Evolutionary conservation across 768 basidiomycete species (phyloP), one percentile per base, ranked within the genome.

Genomic region (Mycena polygramma): DNA sequence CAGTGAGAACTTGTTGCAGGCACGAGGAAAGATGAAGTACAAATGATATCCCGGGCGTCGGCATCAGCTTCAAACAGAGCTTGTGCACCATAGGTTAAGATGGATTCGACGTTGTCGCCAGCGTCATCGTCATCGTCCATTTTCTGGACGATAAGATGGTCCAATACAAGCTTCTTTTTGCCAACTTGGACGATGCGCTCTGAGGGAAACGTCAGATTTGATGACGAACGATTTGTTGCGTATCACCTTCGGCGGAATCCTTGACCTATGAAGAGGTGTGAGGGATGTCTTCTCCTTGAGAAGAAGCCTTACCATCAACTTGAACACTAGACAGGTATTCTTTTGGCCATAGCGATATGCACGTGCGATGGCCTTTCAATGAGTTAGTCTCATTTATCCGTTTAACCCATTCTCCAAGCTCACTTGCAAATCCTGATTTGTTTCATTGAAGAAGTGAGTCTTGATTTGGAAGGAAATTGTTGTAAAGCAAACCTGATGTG

Each of bases 61-160:
- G 88, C 81, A 17, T 87, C 87, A 43, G 88, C 87, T 49, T 93
- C 90, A 76, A 98, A 97, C 13, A 99, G 84, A 0, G 92, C 90
- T 79, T 92, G 89, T 14, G 96, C 96, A 30, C 97, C 97, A 74
- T 92, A 95, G 14, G 94, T 92, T 19, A 98, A 87, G 69, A 98
- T 95, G 2, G 93, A 94, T 76, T 92, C 89, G n/a, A 98, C 85
- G 74, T 97, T 91, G 73, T 93, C 93, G 53, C 90, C 84, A 10
- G 83, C 88, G 43, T 90, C 90, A 53, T 93, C 94, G 57, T 88
- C 89, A 63, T 95, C 93, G 72, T 96, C 94, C 92, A 97, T 96
- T 78, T 95, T 95, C 81, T 98, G 94, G 24, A 98, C 97, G 73
- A 98, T 97, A 19, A 98, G 84, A 81, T 98, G 97, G 75, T 98